phyloP scores from a whole-genome alignment of 768 basidiomycete species.

The Crucibulum laeve region DNA sequence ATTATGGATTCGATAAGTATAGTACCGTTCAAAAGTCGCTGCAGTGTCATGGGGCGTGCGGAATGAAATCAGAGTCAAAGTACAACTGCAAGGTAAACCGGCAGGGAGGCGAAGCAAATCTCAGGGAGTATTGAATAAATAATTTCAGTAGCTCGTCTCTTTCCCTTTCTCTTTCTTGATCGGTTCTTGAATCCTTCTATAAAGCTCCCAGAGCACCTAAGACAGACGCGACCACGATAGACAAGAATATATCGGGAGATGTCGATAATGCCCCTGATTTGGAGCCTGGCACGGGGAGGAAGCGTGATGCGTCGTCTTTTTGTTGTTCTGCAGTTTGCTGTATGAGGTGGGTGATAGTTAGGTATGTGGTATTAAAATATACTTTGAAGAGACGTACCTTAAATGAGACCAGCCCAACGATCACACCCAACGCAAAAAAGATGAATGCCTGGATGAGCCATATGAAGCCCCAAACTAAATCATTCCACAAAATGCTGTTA shows the following conservation, averaged over 20 bases:
- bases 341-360: too few relatives aligned
- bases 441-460: slow-evolving; percentile 75
- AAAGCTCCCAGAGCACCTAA: slow-evolving; percentile 2
- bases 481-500: slow-evolving; percentile 5
- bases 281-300: slow-evolving; percentile 58
- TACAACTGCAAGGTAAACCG: too few relatives aligned
- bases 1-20: too few relatives aligned
- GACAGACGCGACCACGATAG: slow-evolving; percentile 13
- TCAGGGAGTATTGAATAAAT: too few relatives aligned
- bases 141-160: too few relatives aligned
- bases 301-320: slow-evolving; percentile 32
- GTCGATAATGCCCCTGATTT: slow-evolving; percentile 25
- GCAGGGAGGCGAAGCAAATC: too few relatives aligned
- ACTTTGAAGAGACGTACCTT: slow-evolving; percentile 48
- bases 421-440: slow-evolving; percentile 72
- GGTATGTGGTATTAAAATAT: background rate
- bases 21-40: too few relatives aligned
- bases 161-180: too few relatives aligned
- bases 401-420: slow-evolving; percentile 78
- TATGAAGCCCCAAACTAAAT: slow-evolving; percentile 79
- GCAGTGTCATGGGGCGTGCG: too few relatives aligned
- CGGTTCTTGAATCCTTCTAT: background rate
- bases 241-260: slow-evolving; percentile 18
- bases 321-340: slow-evolving; percentile 16
- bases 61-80: too few relatives aligned